These are phyloP conservation scores for Neurospora tetrasperma DNA, from an alignment of 495 filamentous ascomycete genomes.

Conservation along the genomic window DNA sequence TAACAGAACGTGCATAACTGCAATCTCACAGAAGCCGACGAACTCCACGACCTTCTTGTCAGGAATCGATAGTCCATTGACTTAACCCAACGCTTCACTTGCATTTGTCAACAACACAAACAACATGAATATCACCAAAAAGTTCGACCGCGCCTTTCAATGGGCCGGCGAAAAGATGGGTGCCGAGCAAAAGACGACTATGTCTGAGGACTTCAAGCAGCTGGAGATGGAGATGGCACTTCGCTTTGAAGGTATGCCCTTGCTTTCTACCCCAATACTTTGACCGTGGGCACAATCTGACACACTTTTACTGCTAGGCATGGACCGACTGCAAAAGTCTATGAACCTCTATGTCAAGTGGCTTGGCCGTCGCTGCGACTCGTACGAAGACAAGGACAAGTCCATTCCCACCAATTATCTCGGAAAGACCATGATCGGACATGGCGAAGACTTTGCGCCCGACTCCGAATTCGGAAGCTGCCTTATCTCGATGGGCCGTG, in stretches of 20 bases:
- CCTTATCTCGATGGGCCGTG: slow-evolving; percentile 68
- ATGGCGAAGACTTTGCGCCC: slow-evolving; percentile 88
- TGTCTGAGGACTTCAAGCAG: slow-evolving; percentile 87
- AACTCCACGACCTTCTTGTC: background rate
- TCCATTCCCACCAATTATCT: slow-evolving; percentile 69
- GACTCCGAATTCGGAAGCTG: slow-evolving; percentile 91
- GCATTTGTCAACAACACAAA: background rate
- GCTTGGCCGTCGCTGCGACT: slow-evolving; percentile 74
- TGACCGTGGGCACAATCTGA: background rate
- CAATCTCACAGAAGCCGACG: background rate
- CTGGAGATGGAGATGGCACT: slow-evolving; percentile 89
- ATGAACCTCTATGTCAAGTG: slow-evolving; percentile 88
- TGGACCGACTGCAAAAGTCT: slow-evolving; percentile 84
- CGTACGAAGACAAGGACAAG: slow-evolving; percentile 73
- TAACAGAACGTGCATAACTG: background rate
- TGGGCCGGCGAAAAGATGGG: slow-evolving; percentile 98
- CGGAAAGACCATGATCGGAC: slow-evolving; percentile 77
- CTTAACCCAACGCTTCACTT: background rate
- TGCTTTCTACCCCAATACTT: background rate
- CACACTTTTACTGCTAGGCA: slow-evolving; percentile 41
- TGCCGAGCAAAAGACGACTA: slow-evolving; percentile 75
- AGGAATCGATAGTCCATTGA: background rate
- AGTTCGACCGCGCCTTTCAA: slow-evolving; percentile 94
- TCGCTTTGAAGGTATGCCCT: slow-evolving; percentile 68
- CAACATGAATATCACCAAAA: slow-evolving; percentile 89